Evolutionary conservation across 257 asterid genomes (phyloP), one percentile per base, ranked within the genome.

Genomic region (Solanum ossicruentum): DNA sequence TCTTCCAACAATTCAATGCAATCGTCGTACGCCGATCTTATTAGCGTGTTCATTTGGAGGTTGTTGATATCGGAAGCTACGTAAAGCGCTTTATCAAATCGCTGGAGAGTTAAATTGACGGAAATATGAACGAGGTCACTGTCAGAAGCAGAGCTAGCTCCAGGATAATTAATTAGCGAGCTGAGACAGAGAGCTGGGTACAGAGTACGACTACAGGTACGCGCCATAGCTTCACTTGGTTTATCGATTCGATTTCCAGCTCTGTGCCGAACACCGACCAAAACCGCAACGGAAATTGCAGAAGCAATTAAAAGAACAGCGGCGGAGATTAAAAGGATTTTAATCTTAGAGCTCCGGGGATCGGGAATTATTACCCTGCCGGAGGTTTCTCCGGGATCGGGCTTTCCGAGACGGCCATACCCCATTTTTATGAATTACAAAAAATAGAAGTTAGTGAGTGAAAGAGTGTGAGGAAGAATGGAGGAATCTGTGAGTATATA

Each of bases 41-140:
- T 88, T 66, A 45, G 90, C 8, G 90, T 87, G 86, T 90, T 93
- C 99, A 95, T 97, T 9, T 87, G 69, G 20, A 97, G 80, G 49
- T 91, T 91, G 84, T 86, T 90, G 49, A 95, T 90, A 71, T 90
- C 96, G 21, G 97, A 86, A 5, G 95, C 94, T 23, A 83, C 58
- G 58, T 93, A 92, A 21, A 94, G 89, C 43, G 98, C 97, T 85
- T 89, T 89, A 47, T 91, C 93, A 73, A 94, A 88, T 32, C 89
- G 92, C 32, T 89, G 95, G 8, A 97, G 93, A 1, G 99, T 95
- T 92, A 94, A 85, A 83, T 97, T 95, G 39, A 97, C 94, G 60
- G 98, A 89, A 88, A 97, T 95, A 92, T 97, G 98, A 88, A 94
- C 97, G 72, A 97, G 93, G 81, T 97, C 98, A 86, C 84, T 84